A percentile compares a stretch with the other conserved stretches of the same genome.
Conservation (phyloP, 192 early-diverging fungal genomes). For the Dissophora globulifera region DNA sequence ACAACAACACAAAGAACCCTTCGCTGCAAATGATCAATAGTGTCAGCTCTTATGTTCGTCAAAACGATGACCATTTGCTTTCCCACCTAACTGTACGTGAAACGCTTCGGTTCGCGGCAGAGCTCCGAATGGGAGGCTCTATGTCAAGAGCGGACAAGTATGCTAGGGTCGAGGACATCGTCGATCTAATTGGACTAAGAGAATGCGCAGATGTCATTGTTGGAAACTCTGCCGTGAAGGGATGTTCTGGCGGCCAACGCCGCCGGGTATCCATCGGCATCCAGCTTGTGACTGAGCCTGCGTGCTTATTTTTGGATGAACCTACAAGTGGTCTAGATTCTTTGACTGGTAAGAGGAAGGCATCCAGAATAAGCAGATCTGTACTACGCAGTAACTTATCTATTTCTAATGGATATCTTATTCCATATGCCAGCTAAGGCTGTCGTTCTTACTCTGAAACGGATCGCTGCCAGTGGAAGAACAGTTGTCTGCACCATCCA, state of each 20-base stretch:
- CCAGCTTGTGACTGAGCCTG: conserved; percentile 78
- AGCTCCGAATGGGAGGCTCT: conserved; percentile 66
- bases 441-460: too few species aligned
- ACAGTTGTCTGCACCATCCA: conserved; percentile 87
- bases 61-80: conserved; percentile 13
- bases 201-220: conserved; percentile 69
- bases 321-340: conserved; percentile 76
- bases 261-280: conserved; percentile 84
- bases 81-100: conserved; percentile 80
- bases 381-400: too few species aligned
- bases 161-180: conserved; percentile 72
- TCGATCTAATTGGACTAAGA: conserved; percentile 72
- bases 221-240: conserved; percentile 64
- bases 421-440: conserved; percentile 1
- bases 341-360: conserved; percentile 18
- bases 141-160: conserved; percentile 60
- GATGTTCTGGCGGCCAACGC: conserved; percentile 81
- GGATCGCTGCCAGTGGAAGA: conserved; percentile 6
- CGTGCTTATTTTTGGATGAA: conserved; percentile 77
- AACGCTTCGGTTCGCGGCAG: conserved; percentile 76
- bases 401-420: background rate
- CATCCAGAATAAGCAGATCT: too few species aligned
- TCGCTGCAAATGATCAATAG: conserved; percentile 8
- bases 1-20: conserved; percentile 19
- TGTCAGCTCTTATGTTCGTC: conserved; percentile 23